A percentile compares a stretch with the other conserved stretches of the same genome.
Evolutionary conservation across 352 stramenopile species (phyloP).

Genomic region (Phytophthora pini): DNA sequence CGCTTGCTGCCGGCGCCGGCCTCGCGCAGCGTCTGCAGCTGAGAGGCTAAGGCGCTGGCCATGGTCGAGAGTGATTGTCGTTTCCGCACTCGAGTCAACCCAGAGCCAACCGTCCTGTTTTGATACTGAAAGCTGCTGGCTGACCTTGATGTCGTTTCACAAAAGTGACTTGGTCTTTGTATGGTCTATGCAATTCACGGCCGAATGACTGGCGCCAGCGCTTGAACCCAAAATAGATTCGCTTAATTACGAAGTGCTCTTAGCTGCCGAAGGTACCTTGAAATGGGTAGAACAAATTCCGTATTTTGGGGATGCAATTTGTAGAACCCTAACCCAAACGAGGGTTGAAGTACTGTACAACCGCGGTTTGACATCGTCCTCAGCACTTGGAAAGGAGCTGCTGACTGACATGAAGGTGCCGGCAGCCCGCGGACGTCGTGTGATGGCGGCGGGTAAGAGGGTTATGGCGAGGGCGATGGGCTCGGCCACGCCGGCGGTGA

Average conservation of each 20-base stretch:
- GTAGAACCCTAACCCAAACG: neutral
- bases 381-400: neutral
- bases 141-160: conserved; percentile 20
- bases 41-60: conserved; percentile 72
- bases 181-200: conserved; percentile 32
- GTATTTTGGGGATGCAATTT: conserved; percentile 3
- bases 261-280: neutral
- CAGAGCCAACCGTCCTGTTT: conserved; percentile 33
- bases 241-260: neutral
- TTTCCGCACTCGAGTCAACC: conserved; percentile 10
- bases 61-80: conserved; percentile 37
- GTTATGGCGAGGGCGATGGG: conserved; percentile 16
- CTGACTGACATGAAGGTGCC: conserved; percentile 11
- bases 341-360: conserved; percentile 23
- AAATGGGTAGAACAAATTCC: neutral
- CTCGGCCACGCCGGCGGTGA: neutral
- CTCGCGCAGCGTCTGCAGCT: conserved; percentile 86
- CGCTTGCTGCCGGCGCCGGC: conserved; percentile 79
- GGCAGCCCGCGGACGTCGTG: conserved; percentile 1
- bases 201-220: conserved; percentile 31
- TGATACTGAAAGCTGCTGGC: conserved; percentile 16
- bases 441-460: conserved; percentile 8
- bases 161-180: conserved; percentile 37
- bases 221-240: conserved; percentile 15
- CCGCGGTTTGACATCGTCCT: conserved; percentile 9